Evolutionary conservation across 208 protist species (phyloP), one percentile per base, ranked within the genome.

Genomic region (Trypanosoma platydactyli): DNA sequence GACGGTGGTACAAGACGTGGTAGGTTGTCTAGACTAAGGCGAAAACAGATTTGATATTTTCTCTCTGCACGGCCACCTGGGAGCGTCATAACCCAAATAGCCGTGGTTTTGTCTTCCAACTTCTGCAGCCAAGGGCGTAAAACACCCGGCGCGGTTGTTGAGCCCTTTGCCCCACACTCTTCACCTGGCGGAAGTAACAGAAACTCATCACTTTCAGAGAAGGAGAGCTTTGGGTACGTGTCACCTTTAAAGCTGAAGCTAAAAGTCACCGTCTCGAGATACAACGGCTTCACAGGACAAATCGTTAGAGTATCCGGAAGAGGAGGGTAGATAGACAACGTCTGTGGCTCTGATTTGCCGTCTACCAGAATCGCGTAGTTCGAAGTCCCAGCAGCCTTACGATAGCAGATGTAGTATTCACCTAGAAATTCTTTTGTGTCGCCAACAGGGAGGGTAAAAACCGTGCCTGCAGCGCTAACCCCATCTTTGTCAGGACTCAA

Each of bases 361-460:
- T 80, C 72, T 13, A 77, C 68, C 18, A 92, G 78, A 30, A 91
- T 59, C 16, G 83, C 83, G 65, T 87, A 92, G 49, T 53, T 56
- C 48, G 67, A 53, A n/a, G 25, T 45, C 27, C 44, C 25, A 9
- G 16, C 22, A 48, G 27, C 65, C 29, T 52, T 66, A 16, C 66
- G 73, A 70, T 96, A 96, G 68, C 91, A 96, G 9, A 89, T 56
- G 74, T 91, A 86, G 76, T 96, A 96, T 63, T 88, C 80, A 1
- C 87, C 90, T 0, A 85, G 52, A 71, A 82, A 89, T n/a, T 24
- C 52, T 33, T 54, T 66, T 22, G 76, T 58, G 52, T 80, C 58
- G 13, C 80, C 80, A 27, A 80, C 79, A 30, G 69, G 56, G 24
- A 94, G 59, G 29, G 44, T 66, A 67, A 90, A 91, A 40, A 65